Evolutionary conservation across 352 stramenopile genomes (phyloP).

Genomic region (Phytophthora melonis): DNA sequence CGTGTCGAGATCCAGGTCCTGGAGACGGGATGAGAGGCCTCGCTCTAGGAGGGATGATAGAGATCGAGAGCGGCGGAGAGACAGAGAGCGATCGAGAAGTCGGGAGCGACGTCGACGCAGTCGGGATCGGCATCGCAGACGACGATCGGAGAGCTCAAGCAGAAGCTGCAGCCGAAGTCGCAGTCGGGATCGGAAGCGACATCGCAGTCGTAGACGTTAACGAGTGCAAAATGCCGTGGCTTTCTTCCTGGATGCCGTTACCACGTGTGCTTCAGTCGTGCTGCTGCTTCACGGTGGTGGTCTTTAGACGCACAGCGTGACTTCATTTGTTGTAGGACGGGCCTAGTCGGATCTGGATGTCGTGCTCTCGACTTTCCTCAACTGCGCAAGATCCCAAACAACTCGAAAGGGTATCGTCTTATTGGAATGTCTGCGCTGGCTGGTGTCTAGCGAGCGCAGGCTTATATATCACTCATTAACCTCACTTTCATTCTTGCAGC

Average conservation of each 20-base stretch:
- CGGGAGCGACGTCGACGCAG: conserved; percentile 17
- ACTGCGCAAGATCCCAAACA: too few relatives aligned
- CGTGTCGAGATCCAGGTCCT: conserved; percentile 3
- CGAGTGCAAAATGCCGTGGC: background rate
- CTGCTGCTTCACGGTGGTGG: conserved; percentile 2
- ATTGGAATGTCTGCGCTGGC: conserved; percentile 20
- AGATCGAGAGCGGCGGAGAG: conserved; percentile 16
- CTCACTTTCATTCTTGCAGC: conserved; percentile 22
- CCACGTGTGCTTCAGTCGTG: background rate
- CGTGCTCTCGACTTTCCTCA: background rate
- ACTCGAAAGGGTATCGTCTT: background rate
- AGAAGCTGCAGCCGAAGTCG: conserved; percentile 44
- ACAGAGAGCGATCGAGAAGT: conserved; percentile 32
- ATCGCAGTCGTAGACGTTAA: conserved; percentile 52
- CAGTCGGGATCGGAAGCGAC: conserved; percentile 27
- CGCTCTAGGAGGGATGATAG: conserved; percentile 8
- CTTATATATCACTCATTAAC: conserved; percentile 41
- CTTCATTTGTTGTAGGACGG: background rate
- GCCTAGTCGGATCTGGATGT: background rate
- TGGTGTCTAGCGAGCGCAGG: conserved; percentile 11
- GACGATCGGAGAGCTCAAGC: conserved; percentile 43
- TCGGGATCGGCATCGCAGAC: conserved; percentile 23
- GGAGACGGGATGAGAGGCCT: background rate
- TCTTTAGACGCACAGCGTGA: background rate
- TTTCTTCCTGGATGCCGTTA: background rate